Conservation (phyloP, 371 early-diverging fungal species). For the Chytridium lagenaria region DNA sequence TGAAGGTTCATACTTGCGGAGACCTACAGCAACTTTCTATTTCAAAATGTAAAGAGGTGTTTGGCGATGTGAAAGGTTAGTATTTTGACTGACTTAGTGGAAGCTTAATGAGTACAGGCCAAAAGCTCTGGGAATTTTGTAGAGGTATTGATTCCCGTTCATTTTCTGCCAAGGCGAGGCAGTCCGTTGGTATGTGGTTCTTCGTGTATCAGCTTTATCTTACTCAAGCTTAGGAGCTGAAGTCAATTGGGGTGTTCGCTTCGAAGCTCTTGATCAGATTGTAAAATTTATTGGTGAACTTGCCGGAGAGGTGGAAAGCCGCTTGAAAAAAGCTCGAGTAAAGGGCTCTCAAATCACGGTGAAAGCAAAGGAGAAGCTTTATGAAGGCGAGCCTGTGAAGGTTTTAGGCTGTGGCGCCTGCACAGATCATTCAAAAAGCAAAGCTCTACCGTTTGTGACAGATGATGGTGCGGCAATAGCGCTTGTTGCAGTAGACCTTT, state of each 20-base stretch:
- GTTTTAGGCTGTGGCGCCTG: slow-evolving; percentile 51
- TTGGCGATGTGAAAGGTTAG: slow-evolving; percentile 80
- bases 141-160: slow-evolving; percentile 80
- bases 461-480: slow-evolving; percentile 13
- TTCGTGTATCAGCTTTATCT: neutral
- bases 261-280: slow-evolving; percentile 70
- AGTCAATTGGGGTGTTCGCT: slow-evolving; percentile 83
- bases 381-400: slow-evolving; percentile 55
- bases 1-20: slow-evolving; percentile 58
- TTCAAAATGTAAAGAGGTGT: slow-evolving; percentile 58
- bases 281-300: slow-evolving; percentile 55
- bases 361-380: slow-evolving; percentile 46
- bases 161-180: slow-evolving; percentile 68
- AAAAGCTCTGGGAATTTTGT: slow-evolving; percentile 27
- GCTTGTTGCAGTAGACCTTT: slow-evolving; percentile 21
- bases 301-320: slow-evolving; percentile 41
- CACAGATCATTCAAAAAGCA: slow-evolving; percentile 28
- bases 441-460: slow-evolving; percentile 1
- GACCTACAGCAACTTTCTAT: slow-evolving; percentile 51
- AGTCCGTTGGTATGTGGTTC: slow-evolving; percentile 61
- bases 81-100: too few relatives aligned
- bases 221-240: slow-evolving; percentile 56
- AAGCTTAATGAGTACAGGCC: slow-evolving; percentile 58
- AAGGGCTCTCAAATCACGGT: slow-evolving; percentile 43
- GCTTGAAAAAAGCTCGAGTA: slow-evolving; percentile 30